Percentiles rank a stretch among this genome's conserved stretches.
Evolutionary conservation across 306 rosid species (phyloP).

Genomic region (Castanea sativa): DNA sequence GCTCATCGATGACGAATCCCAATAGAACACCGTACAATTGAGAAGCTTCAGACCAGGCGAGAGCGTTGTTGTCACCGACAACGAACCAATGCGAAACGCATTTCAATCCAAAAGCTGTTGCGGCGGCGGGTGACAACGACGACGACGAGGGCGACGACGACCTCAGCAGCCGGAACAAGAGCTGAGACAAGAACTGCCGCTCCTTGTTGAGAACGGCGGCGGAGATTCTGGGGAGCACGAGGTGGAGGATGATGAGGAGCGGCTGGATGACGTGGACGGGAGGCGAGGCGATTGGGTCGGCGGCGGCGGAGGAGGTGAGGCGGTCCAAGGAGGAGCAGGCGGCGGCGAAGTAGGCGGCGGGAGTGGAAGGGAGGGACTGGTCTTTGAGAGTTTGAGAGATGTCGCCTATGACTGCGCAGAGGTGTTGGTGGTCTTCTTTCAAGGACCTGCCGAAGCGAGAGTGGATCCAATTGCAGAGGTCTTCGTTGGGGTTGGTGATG

Average conservation of each 20-base stretch:
- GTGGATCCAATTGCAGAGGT: constrained; percentile 9
- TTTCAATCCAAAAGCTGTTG: constrained; percentile 53
- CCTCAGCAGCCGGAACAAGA: constrained; percentile 42
- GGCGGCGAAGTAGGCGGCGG: constrained; percentile 64
- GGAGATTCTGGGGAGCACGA: constrained; percentile 43
- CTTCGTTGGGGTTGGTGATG: not conserved
- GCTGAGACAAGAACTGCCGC: constrained; percentile 40
- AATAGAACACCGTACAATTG: constrained; percentile 47
- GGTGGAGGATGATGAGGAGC: constrained; percentile 55
- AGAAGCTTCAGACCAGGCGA: constrained; percentile 64
- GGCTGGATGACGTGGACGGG: constrained; percentile 55
- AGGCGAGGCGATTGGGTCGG: constrained; percentile 17
- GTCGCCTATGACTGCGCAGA: constrained; percentile 70
- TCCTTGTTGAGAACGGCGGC: constrained; percentile 43
- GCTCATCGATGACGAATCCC: constrained; percentile 57
- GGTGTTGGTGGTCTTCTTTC: constrained; percentile 56
- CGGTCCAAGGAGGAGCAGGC: constrained; percentile 64
- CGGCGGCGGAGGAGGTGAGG: constrained; percentile 51
- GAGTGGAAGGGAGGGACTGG: constrained; percentile 42
- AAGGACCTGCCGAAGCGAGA: constrained; percentile 56
- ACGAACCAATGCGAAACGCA: constrained; percentile 61
- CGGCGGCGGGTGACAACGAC: no score
- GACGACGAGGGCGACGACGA: constrained; percentile 10
- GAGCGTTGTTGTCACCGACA: constrained; percentile 30
- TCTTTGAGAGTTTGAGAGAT: constrained; percentile 85